phyloP scores from a whole-genome alignment of 306 rosid genomes.

The Quillaja saponaria region DNA sequence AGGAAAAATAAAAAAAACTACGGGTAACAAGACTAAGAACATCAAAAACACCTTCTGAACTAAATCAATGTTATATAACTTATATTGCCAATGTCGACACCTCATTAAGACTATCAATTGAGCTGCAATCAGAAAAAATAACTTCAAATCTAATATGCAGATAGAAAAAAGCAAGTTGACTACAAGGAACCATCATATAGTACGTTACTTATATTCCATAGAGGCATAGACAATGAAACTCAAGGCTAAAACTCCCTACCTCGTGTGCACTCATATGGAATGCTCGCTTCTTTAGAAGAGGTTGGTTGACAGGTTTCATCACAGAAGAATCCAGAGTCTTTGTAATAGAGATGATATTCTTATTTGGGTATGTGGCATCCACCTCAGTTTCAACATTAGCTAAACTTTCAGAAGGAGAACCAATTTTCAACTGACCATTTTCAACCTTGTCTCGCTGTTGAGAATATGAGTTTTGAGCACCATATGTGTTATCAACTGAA shows the following conservation, averaged over 20 bases:
- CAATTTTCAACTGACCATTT: slow-evolving; percentile 43
- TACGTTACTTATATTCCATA: neutral
- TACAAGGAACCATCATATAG: neutral
- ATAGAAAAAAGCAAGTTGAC: too few relatives aligned
- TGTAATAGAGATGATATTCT: slow-evolving; percentile 30
- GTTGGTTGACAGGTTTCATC: slow-evolving; percentile 33
- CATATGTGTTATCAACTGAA: slow-evolving; percentile 27
- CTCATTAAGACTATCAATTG: neutral
- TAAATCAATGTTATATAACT: neutral
- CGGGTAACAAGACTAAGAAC: neutral
- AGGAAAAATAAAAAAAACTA: too few relatives aligned
- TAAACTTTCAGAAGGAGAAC: slow-evolving; percentile 36
- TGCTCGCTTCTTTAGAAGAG: slow-evolving; percentile 57
- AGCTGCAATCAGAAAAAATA: neutral
- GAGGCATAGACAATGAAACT: neutral
- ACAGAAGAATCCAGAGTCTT: slow-evolving; percentile 38
- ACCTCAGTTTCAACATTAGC: slow-evolving; percentile 33
- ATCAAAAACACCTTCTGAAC: too few relatives aligned
- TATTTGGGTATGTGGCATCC: slow-evolving; percentile 34
- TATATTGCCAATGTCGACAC: neutral
- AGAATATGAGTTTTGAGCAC: slow-evolving; percentile 41
- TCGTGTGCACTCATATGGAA: slow-evolving; percentile 89
- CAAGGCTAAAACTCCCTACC: slow-evolving; percentile 45
- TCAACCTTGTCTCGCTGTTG: slow-evolving; percentile 45
- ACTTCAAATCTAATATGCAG: neutral